Base-by-base conservation (phyloP, 2,329 filamentous ascomycete genomes). In the Penicillium janthinellum region DNA sequence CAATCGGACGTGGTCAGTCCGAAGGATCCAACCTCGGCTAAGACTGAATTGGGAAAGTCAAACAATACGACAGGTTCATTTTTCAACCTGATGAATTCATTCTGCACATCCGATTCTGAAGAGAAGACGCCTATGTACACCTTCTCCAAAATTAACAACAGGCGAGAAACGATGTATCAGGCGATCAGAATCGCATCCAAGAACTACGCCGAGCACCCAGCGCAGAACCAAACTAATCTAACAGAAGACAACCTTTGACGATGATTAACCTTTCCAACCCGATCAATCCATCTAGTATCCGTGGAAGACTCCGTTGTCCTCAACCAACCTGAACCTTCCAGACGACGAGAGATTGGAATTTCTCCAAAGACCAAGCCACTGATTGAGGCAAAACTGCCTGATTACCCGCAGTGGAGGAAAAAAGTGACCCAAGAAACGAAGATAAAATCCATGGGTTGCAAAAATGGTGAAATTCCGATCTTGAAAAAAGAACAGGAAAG, bases 381-480 rank as follows among this genome's bases (percentile, higher is more conserved):
- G 45, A 25, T 8, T 14, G 17, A 56, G 51, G 38, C 37, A 35
- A 31, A 34, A 45, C 53, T 44, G 44, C 45, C 48, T 56, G 38
- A 48, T 38, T 38, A n/a, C 17, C 17, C 45, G 31, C 37, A 53
- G 35, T 42, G 54, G 49, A 25, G 17, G 20, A 35, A 38, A 53
- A 42, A 41, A 28, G 44, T n/a, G 25, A 53, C 51, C 41, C 38
- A 48, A 55, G 37, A 59, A 55, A 63, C 14, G 50, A 58, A 62
- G 22, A 62, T 50, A 47, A 57, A 60, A 58, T 61, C 52, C 28
- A 63, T 47, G 57, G 52, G 41, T 41, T 41, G 58, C 54, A 64
- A 65, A 56, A 64, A 49, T 70, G 61, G 54, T 65, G 62, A 64
- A 57, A 67, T 65, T 68, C 64, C 58, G 61, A 64, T 65, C 62